Base-by-base conservation (phyloP, 805 yeast genomes). In the Saccharomycodes ludwigii region DNA sequence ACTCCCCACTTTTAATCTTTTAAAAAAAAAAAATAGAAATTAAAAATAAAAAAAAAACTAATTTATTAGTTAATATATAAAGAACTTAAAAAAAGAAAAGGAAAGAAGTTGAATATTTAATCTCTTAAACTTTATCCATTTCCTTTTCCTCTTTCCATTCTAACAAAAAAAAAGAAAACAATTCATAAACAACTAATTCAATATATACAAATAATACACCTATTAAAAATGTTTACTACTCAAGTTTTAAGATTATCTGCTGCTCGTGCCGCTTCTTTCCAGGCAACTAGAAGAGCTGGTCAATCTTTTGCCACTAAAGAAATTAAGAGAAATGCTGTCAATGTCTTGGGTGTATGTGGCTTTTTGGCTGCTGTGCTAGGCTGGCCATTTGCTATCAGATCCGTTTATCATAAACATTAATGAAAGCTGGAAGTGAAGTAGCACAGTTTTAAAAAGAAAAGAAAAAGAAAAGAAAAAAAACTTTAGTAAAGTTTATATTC, bases 321-420 rank as follows among this genome's bases (percentile, higher is more conserved):
- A 31, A 21, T 43, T 21, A 50, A 38, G 30, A 47, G 55, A 39
- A 23, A 47, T 18, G 37, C 32, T 9, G 43, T 45, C n/a, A 38
- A 43, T 12, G 30, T 47, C 3, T 11, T 29, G 11, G 37, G 35
- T 6, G 50, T 51, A 47, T 33, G 39, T 13, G 32, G 39, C 6
- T 27, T 37, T 13, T 30, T 49, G 30, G 23, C 37, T 11, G 33
- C 27, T 6, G 29, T 43, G 25, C 21, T 53, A 17, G 44, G 47
- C 13, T 53, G 58, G 57, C 53, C 54, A 31, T 40, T 33, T 17
- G 36, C 43, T 16, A 31, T 42, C 35, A 24, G 19, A 13, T 30
- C 21, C 39, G 27, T 23, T 21, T 21, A 14, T 21, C 13, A 11
- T 26, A 6, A 21, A n/a, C 12, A 29, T 16, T 5, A 25, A 6